phyloP scores from a whole-genome alignment of 164 flowering plant species.

The Warburgia ugandensis region DNA sequence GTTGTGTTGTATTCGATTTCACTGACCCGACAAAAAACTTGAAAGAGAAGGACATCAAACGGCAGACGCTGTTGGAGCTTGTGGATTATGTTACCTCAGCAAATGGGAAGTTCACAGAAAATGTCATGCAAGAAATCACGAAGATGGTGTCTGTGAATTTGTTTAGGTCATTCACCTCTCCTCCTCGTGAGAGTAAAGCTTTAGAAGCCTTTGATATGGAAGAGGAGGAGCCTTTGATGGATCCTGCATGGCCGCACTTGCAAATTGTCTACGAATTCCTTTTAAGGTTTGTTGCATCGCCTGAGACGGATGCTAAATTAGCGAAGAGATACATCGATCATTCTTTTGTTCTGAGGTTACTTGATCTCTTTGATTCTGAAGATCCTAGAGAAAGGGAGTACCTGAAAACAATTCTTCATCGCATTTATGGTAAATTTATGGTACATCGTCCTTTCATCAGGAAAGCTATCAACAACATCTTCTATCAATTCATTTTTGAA shows the following conservation, averaged over 20 bases:
- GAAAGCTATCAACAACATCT: slow-evolving; percentile 75
- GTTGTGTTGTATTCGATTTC: slow-evolving; percentile 68
- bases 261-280: slow-evolving; percentile 73
- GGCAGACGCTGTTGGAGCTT: slow-evolving; percentile 69
- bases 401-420: slow-evolving; percentile 80
- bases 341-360: slow-evolving; percentile 57
- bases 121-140: slow-evolving; percentile 46
- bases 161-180: slow-evolving; percentile 50
- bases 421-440: slow-evolving; percentile 86
- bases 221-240: slow-evolving; percentile 82
- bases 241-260: slow-evolving; percentile 88
- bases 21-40: slow-evolving; percentile 65
- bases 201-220: slow-evolving; percentile 57
- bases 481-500: slow-evolving; percentile 63
- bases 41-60: slow-evolving; percentile 72
- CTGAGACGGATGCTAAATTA: slow-evolving; percentile 71
- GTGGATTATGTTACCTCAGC: slow-evolving; percentile 72
- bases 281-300: slow-evolving; percentile 64
- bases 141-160: slow-evolving; percentile 66
- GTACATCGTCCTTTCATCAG: slow-evolving; percentile 77
- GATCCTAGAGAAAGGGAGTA: slow-evolving; percentile 89
- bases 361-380: slow-evolving; percentile 79
- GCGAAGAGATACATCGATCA: slow-evolving; percentile 78
- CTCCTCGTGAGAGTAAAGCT: slow-evolving; percentile 51
- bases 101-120: slow-evolving; percentile 56